Evolutionary conservation across 75 land plant species (phyloP).

Genomic region (Pinus tabuliformis): DNA sequence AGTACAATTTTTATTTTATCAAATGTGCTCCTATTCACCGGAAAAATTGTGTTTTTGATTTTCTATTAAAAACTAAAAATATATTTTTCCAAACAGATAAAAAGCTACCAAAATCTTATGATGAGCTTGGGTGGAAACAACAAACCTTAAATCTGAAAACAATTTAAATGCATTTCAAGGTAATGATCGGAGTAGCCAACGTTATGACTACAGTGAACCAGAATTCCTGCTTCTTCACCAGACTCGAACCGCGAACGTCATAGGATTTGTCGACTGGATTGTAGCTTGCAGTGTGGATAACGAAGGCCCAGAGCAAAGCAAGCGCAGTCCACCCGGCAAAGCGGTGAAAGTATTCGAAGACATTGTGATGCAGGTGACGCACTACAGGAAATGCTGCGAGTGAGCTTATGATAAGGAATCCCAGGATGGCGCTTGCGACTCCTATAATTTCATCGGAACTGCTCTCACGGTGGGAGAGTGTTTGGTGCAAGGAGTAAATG

Average conservation of each 20-base stretch:
- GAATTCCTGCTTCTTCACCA: slow-evolving; percentile 33
- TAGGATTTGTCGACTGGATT: slow-evolving; percentile 31
- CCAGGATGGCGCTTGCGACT: slow-evolving; percentile 28
- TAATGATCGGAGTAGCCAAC: neutral
- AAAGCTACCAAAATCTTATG: too few species aligned
- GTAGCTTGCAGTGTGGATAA: slow-evolving; percentile 34
- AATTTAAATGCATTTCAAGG: too few species aligned
- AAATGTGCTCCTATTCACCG: too few species aligned
- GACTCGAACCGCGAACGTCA: slow-evolving; percentile 3
- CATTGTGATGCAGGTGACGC: slow-evolving; percentile 59
- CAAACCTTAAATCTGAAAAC: too few species aligned
- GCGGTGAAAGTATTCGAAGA: slow-evolving; percentile 48
- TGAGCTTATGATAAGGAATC: slow-evolving; percentile 26
- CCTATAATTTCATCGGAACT: slow-evolving; percentile 21
- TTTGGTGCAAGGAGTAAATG: slow-evolving; percentile 23
- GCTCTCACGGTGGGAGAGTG: slow-evolving; percentile 17
- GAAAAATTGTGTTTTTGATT: too few species aligned
- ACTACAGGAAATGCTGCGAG: slow-evolving; percentile 55
- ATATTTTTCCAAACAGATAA: too few species aligned
- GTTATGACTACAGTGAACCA: slow-evolving; percentile 54
- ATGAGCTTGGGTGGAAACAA: too few species aligned
- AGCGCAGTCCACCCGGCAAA: slow-evolving; percentile 54
- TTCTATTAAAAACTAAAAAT: too few species aligned
- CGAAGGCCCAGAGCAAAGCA: slow-evolving; percentile 47
- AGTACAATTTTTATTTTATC: too few species aligned